Evolutionary conservation across 495 filamentous ascomycete genomes (phyloP).

Genomic region (Aspergillus funiculosus): DNA sequence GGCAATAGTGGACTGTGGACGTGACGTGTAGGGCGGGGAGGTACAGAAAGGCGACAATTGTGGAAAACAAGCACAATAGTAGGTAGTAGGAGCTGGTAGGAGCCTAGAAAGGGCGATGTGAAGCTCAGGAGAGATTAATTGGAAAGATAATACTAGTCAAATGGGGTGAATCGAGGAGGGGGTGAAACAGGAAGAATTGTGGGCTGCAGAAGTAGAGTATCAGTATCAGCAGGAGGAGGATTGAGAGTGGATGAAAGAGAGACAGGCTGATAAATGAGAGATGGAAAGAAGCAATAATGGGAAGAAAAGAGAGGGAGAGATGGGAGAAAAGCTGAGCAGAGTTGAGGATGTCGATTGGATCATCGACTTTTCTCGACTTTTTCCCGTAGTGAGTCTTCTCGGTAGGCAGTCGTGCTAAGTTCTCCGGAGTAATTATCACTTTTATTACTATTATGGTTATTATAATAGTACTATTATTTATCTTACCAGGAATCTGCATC

Average conservation of each 20-base stretch:
- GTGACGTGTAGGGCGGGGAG: slow-evolving; percentile 14
- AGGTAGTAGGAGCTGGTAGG: background rate
- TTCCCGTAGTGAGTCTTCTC: too few species aligned
- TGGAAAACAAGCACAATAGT: slow-evolving; percentile 3
- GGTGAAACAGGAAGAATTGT: slow-evolving; percentile 19
- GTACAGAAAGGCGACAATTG: slow-evolving; percentile 5
- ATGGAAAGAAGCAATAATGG: too few species aligned
- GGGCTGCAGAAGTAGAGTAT: slow-evolving; percentile 18
- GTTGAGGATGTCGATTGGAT: too few species aligned
- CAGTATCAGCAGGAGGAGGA: too few species aligned
- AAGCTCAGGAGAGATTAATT: background rate
- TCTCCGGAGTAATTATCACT: too few species aligned
- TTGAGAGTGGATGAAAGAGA: slow-evolving; percentile 5
- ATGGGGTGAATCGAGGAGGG: slow-evolving; percentile 11
- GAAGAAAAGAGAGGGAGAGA: too few species aligned
- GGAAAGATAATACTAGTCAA: slow-evolving; percentile 12
- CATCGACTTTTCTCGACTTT: too few species aligned
- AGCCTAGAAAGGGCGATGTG: background rate
- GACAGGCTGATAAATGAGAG: background rate
- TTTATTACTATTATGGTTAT: too few species aligned
- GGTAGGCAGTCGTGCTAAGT: too few species aligned
- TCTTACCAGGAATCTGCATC: too few species aligned
- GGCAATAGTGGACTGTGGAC: slow-evolving; percentile 12
- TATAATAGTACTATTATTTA: too few species aligned
- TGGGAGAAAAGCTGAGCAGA: too few species aligned